Evolutionary conservation across 768 basidiomycete species (phyloP).

Genomic region (Trametes coccinea): DNA sequence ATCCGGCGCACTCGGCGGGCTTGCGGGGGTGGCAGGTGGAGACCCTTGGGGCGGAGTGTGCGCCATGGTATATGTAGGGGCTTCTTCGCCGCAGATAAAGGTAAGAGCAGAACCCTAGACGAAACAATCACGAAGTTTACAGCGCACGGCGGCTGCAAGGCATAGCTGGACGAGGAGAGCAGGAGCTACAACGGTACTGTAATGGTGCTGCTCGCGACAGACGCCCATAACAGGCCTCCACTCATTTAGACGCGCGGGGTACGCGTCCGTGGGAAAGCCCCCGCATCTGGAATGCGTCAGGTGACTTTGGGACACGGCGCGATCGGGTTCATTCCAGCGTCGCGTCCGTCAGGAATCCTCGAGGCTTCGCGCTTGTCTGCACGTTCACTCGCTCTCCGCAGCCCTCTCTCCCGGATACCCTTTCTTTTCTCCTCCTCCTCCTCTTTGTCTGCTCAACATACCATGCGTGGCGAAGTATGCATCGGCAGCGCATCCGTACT

Average conservation of each 20-base stretch:
- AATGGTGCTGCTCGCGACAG: slow-evolving; percentile 7
- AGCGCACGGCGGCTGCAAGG: background rate
- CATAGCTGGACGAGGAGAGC: background rate
- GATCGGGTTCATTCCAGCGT: background rate
- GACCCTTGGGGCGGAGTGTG: slow-evolving; percentile 2
- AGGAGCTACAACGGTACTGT: no score
- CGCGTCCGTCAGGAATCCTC: slow-evolving; percentile 20
- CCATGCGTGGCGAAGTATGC: slow-evolving; percentile 76
- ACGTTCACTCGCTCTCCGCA: slow-evolving; percentile 8
- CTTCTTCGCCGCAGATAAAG: background rate
- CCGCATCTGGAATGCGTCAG: slow-evolving; percentile 1
- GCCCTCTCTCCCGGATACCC: slow-evolving; percentile 18
- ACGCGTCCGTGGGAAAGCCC: slow-evolving; percentile 13
- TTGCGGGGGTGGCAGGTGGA: slow-evolving; percentile 9
- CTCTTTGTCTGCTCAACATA: slow-evolving; percentile 15
- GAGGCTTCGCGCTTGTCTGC: slow-evolving; percentile 21
- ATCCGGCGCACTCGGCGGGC: slow-evolving; percentile 12
- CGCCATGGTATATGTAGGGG: background rate
- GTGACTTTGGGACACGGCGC: slow-evolving; percentile 4
- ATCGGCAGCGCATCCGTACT: slow-evolving; percentile 70
- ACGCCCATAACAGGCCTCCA: background rate
- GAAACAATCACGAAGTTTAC: background rate
- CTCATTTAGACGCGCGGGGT: background rate
- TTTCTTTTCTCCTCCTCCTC: slow-evolving; percentile 10
- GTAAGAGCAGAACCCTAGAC: background rate